phyloP scores from a whole-genome alignment of 495 filamentous ascomycete species.

The Physcia stellaris region DNA sequence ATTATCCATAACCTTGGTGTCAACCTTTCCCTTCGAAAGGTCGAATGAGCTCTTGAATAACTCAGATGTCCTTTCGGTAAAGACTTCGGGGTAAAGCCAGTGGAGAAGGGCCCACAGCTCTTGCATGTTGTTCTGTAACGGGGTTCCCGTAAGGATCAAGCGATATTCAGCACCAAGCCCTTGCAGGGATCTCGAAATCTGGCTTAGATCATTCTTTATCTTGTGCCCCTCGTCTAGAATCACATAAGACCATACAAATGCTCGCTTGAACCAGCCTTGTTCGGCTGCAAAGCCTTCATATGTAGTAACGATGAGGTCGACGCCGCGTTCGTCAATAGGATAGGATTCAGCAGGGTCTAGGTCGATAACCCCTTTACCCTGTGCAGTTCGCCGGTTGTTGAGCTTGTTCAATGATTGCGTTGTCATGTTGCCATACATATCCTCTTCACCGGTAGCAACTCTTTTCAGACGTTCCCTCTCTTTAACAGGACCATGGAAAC shows the following conservation, averaged over 20 bases:
- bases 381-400: conserved; percentile 16
- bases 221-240: conserved; percentile 48
- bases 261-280: conserved; percentile 42
- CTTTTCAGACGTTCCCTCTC: conserved; percentile 38
- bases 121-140: conserved; percentile 49
- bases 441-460: conserved; percentile 27
- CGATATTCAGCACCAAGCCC: conserved; percentile 41
- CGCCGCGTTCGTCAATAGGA: conserved; percentile 15
- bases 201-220: conserved; percentile 42
- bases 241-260: conserved; percentile 44
- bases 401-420: conserved; percentile 10
- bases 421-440: conserved; percentile 27
- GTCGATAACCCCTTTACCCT: conserved; percentile 19
- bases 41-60: conserved; percentile 47
- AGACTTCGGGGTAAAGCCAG: conserved; percentile 52
- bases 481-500: conserved; percentile 40
- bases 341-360: conserved; percentile 23
- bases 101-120: conserved; percentile 51
- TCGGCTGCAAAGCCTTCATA: conserved; percentile 48
- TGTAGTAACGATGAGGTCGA: conserved; percentile 45
- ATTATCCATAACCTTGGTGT: conserved; percentile 37
- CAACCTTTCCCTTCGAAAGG: conserved; percentile 40
- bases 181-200: conserved; percentile 36
- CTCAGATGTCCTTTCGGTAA: conserved; percentile 33
- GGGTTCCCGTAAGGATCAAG: conserved; percentile 50